phyloP scores from a whole-genome alignment of 2,329 filamentous ascomycete genomes.

The Zopfia rhizophila region DNA sequence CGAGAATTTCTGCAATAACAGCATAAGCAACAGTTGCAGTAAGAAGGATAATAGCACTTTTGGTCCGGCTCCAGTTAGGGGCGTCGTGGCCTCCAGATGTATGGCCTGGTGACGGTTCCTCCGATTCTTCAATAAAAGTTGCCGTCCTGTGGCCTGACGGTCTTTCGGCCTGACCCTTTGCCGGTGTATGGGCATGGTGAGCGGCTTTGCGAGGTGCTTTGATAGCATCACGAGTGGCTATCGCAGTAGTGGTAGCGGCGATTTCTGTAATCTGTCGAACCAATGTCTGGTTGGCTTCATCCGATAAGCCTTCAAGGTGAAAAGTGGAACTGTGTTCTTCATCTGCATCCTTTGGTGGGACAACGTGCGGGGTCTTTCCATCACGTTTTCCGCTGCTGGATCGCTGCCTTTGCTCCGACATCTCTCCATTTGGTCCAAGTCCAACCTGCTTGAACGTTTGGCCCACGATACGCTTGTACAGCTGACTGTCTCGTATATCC shows the following conservation, averaged over 20 bases:
- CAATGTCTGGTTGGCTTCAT: constrained; percentile 82
- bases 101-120: constrained; percentile 59
- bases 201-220: constrained; percentile 64
- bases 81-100: constrained; percentile 81
- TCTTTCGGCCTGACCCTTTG: constrained; percentile 50
- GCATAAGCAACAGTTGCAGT: constrained; percentile 92
- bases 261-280: constrained; percentile 92
- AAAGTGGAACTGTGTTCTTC: constrained; percentile 57
- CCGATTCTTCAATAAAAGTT: constrained; percentile 59
- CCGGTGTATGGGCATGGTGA: constrained; percentile 49
- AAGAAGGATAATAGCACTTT: constrained; percentile 89
- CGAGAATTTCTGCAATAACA: constrained; percentile 95
- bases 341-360: constrained; percentile 48
- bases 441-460: constrained; percentile 90
- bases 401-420: constrained; percentile 48
- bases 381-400: constrained; percentile 33
- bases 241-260: constrained; percentile 87
- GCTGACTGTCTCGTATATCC: constrained; percentile 85
- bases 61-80: constrained; percentile 95
- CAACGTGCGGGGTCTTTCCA: constrained; percentile 45
- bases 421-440: constrained; percentile 65
- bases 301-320: constrained; percentile 73
- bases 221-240: constrained; percentile 82
- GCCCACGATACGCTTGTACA: constrained; percentile 93
- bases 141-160: constrained; percentile 51